Base-by-base conservation (phyloP, 2,329 filamentous ascomycete genomes). In the Penicillium verrucosum region DNA sequence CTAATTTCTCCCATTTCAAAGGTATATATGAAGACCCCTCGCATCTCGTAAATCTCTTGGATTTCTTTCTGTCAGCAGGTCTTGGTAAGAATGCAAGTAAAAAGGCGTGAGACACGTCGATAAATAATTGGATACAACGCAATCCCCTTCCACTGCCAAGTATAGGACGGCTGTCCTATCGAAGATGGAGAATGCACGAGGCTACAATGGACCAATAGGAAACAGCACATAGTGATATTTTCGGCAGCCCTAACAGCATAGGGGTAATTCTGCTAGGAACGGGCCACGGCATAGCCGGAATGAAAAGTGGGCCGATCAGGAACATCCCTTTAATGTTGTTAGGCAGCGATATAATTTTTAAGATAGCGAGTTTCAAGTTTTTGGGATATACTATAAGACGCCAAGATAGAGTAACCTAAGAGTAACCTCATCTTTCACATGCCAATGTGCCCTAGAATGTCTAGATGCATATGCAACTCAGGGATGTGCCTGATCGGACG, bases 261-360 rank as follows among this genome's bases (percentile, higher is more conserved):
- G 50, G 54, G 41, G 40, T 41, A 54, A 56, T 42, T 38, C 46
- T 18, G 23, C 60, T 63, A 59, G 57, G 60, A 56, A 60, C 61
- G 61, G 61, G 45, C 60, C 60, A 62, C 56, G 46, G 48, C 57
- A 54, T 59, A 38, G 51, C 42, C 44, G 38, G 58, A 57, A 60
- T 60, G 55, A 62, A 63, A 64, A 63, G 61, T 62, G 61, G 61
- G 52, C 56, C 58, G 11, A 55, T 59, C 59, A 54, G 47, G 49
- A 42, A 53, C 23, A 42, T 51, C 52, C 49, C 47, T 50, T 30
- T 32, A 32, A 32, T 36, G 21, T 23, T 45, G 25, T 38, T 38
- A 49, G 51, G 51, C 46, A 56, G 27, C 34, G 42, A 41, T 48
- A 51, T 36, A 16, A 40, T 25, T 18, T 36, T 48, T 12, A n/a